A percentile compares a stretch with the other conserved stretches of the same genome.
Evolutionary conservation across 2,329 filamentous ascomycete species (phyloP).

Genomic region (Myrmaecium sp.): DNA sequence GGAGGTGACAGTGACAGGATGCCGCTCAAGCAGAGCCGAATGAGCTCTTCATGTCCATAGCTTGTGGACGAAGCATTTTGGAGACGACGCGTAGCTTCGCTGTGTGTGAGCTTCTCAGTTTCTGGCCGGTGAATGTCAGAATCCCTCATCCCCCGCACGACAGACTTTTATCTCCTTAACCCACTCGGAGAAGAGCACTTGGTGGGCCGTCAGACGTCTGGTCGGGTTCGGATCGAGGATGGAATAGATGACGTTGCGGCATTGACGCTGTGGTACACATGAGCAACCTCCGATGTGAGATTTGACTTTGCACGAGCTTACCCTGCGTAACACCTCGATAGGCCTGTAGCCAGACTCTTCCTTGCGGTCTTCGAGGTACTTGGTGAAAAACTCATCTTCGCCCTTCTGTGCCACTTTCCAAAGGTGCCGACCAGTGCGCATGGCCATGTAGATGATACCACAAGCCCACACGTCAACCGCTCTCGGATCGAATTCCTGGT

Average conservation of each 20-base stretch:
- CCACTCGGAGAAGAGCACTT: constrained; percentile 97
- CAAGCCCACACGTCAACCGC: constrained; percentile 98
- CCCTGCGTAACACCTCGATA: constrained; percentile 86
- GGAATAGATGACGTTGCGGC: constrained; percentile 96
- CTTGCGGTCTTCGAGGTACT: constrained; percentile 80
- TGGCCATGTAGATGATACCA: constrained; percentile 99
- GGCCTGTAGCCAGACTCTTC: constrained; percentile 93
- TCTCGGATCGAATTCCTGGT: constrained; percentile 89
- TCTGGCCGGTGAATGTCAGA: no score
- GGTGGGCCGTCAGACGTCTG: constrained; percentile 84
- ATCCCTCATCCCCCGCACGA: constrained; percentile 88
- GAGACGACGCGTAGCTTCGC: no score
- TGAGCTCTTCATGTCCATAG: no score
- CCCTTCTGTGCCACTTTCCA: constrained; percentile 96
- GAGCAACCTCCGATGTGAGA: constrained; percentile 8
- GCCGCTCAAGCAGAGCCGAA: no score
- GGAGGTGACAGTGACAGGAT: no score
- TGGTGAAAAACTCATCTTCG: constrained; percentile 92
- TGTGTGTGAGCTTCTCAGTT: no score
- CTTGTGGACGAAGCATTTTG: no score
- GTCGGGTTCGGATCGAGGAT: constrained; percentile 89
- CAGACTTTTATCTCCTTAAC: constrained; percentile 94
- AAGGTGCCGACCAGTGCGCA: constrained; percentile 87
- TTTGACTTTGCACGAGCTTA: constrained; percentile 36
- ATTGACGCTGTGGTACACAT: constrained; percentile 53